A percentile compares a stretch with the other conserved stretches of the same genome.
Conservation (phyloP, 2,329 filamentous ascomycete genomes). For the Mollisia scopiformis region DNA sequence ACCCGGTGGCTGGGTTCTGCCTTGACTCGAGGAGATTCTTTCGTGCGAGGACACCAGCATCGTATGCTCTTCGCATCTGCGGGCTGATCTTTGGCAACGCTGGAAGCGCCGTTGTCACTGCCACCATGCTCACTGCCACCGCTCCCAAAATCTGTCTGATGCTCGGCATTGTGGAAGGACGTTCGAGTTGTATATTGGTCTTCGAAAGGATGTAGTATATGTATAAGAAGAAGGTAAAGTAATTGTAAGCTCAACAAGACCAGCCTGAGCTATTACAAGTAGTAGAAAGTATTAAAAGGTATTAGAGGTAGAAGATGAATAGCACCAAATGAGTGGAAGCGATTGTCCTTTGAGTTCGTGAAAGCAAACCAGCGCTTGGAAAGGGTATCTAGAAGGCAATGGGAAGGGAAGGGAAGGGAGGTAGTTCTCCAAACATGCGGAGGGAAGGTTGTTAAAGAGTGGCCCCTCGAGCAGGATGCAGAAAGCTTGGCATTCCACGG, state of each 20-base stretch:
- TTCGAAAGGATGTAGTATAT: background rate
- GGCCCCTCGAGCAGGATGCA: background rate
- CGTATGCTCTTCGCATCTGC: slow-evolving; percentile 29
- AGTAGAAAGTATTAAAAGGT: slow-evolving; percentile 23
- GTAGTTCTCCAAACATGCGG: slow-evolving; percentile 21
- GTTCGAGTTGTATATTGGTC: slow-evolving; percentile 1
- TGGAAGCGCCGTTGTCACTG: slow-evolving; percentile 32
- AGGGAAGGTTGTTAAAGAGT: slow-evolving; percentile 23
- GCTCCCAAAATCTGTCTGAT: slow-evolving; percentile 33
- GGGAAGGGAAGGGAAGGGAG: too few relatives aligned
- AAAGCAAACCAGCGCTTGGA: slow-evolving; percentile 40
- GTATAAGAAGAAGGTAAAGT: slow-evolving; percentile 5
- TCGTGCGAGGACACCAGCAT: slow-evolving; percentile 22
- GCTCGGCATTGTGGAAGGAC: slow-evolving; percentile 33
- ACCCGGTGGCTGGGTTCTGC: slow-evolving; percentile 35
- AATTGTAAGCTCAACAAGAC: slow-evolving; percentile 33
- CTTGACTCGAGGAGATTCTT: slow-evolving; percentile 23
- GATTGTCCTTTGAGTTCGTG: slow-evolving; percentile 28
- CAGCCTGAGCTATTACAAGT: slow-evolving; percentile 35
- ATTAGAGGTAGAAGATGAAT: slow-evolving; percentile 19
- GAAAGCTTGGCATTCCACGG: slow-evolving; percentile 25
- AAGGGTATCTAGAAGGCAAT: slow-evolving; percentile 25
- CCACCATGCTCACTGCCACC: slow-evolving; percentile 30
- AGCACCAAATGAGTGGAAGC: slow-evolving; percentile 30
- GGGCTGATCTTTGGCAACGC: slow-evolving; percentile 31